Base-by-base conservation (phyloP, 1,284 basidiomycete species). In the Boletus semigastroideus region DNA sequence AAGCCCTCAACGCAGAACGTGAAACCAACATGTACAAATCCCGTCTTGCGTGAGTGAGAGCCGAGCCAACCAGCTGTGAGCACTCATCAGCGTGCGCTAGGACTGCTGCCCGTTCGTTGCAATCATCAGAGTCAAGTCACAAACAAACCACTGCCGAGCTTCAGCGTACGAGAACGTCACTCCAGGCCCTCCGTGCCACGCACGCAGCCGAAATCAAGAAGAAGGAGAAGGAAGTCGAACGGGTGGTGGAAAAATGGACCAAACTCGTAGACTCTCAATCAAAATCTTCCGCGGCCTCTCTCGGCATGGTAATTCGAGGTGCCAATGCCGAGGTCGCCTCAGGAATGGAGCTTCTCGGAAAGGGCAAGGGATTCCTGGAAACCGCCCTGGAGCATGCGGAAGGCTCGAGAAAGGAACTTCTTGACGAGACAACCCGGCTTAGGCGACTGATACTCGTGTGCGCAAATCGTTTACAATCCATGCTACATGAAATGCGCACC, bases 141-240 rank as follows among this genome's bases (percentile, higher is more conserved):
- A 90, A 86, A 58, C 79, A 84, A 57, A 85, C 86, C 0, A 75
- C 76, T 2, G 68, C 73, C 1, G 87, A 91, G 58, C 77, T 90
- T 2, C 84, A 87, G 59, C 83, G 86, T 17, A 82, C 82, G 16
- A 79, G 84, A 39, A 77, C 80, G 1, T 68, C 80, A 0, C 63
- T 90, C 7, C 86, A 87, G 59, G 79, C 79, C 17, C 71, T 90
- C 9, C 82, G 90, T 22, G 74, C 80, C 34, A 79, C 83, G 0
- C 80, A 90, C 57, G 76, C 84, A 62, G 78, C 82, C 34, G 92
- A 94, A 62, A 68, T 90, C 28, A 92, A 88, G 77, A 90, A 86
- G 71, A 79, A 79, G 58, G 92, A 96, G 61, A 84, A 86, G 58
- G 91, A 94, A 49, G 71, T 88, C 28, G 92, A 94, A 60, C 80